Base-by-base conservation (phyloP, 352 stramenopile species). In the Plasmopara viticola region DNA sequence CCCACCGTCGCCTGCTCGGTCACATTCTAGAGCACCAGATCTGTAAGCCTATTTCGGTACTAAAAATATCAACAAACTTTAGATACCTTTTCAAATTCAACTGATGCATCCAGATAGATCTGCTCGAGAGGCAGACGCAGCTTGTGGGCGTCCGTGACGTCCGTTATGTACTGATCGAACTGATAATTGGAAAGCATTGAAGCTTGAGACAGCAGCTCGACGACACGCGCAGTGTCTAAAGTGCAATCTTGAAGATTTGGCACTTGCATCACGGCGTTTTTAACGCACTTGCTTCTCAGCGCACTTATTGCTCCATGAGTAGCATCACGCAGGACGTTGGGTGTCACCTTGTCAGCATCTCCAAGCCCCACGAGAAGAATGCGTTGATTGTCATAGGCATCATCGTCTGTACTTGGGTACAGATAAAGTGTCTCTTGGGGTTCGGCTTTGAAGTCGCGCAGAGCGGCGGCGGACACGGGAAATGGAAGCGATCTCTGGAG, bases 101-200 rank as follows among this genome's bases (percentile, higher is more conserved):
- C 58, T 9, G 60, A 68, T 5, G 74, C 66, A 37, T 85, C 67
- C 43, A 90, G 28, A 28, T 74, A 81, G 28, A 90, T 87, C 44
- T 74, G 53, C 52, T 87, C 70, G 9, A 90, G 60, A 37, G 80
- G 80, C 48, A 86, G 54, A 48, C 68, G 70, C 40, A 89, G 68
- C 62, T 86, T 80, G 28, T 84, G 53, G 4, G 69, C 62, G 54
- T 86, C 64, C 55, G 71, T 82, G 37, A 66, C 63, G 30, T 68
- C 60, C 46, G 59, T 87, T 48, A 90, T 53, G 60, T 94, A 90
- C 64, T 84, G 70, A 63, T 94, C 78, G 40, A 94, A 94, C 62
- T 88, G 78, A 60, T 94, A 94, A 65, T 91, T 94, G 40, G 80
- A 91, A 29, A 94, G 65, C 57, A 91, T 83, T 15, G 77, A 86